Evolutionary conservation across 345 rosid species (phyloP), one percentile per base, ranked within the genome.

Genomic region (Physaria fendleri): DNA sequence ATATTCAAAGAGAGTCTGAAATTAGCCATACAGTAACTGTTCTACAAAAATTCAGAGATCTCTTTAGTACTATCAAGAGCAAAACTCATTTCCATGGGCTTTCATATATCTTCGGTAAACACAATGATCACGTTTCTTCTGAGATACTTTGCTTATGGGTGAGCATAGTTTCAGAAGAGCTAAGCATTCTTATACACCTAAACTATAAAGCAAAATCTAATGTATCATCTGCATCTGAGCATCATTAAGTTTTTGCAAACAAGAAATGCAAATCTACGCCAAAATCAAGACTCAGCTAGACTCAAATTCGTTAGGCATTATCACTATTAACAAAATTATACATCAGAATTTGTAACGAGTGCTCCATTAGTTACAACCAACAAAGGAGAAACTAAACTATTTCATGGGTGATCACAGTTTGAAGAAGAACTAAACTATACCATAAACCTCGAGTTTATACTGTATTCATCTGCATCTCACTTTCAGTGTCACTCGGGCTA

Each of bases 111-210:
- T 25, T 34, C 9, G 9, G 30, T 34, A 15, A 30, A 44, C 40
- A 18, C 10, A 28, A 6, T 28, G 39, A 10, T 28, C 56, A 45
- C 20, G 32, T 46, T 25, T 47, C 14, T 25, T 35, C 22, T 27
- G 8, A n/a, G n/a, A n/a, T n/a, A n/a, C n/a, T n/a, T 18, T 34
- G 15, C 69, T 43, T 4, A 65, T 28, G 30, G 16, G 40, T 55
- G 18, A 48, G 2, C 18, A 56, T 6, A 28, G 2, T 28, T 37
- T 11, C n/a, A 48, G 14, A 57, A 29, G 21, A 48, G 4, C 25
- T 13, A 59, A 32, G 28, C 18, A 40, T 3, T 30, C 45, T 48
- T 65, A 66, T 39, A 56, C 30, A 56, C 23, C 46, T 27, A 8
- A 17, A 2, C 6, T 35, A 14, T 11, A 53, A 5, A 24, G 21